Conservation (phyloP, 2,329 filamentous ascomycete species). For the Dactylellina haptotyla region DNA sequence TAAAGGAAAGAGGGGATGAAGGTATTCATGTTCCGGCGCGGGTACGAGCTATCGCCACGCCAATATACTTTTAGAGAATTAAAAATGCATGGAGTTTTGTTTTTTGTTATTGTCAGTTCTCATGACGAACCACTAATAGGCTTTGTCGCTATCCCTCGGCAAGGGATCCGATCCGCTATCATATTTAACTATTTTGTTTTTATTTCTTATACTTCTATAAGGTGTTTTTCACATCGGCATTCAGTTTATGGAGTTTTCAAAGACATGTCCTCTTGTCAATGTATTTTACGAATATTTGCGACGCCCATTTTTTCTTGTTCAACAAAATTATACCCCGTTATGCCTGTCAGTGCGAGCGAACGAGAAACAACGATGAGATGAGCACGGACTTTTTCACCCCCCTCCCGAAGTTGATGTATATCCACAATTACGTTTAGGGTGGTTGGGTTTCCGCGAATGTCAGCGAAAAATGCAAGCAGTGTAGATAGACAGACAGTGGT, state of each 20-base stretch:
- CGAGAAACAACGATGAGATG: not conserved
- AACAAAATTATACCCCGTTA: constrained; percentile 35
- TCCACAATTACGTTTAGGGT: not conserved
- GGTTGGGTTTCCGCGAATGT: not conserved
- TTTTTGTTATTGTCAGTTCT: constrained; percentile 2
- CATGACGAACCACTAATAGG: constrained; percentile 3
- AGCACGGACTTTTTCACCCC: not conserved
- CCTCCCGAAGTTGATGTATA: no score
- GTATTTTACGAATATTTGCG: constrained; percentile 22
- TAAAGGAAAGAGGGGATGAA: constrained; percentile 30
- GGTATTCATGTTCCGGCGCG: constrained; percentile 37
- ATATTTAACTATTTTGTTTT: constrained; percentile 26
- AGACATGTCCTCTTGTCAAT: no score
- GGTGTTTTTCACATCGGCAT: constrained; percentile 3
- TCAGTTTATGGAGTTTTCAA: no score
- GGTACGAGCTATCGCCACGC: constrained; percentile 41
- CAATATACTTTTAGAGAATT: constrained; percentile 26
- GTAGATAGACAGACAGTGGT: not conserved
- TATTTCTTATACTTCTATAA: no score
- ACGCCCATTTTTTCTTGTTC: not conserved
- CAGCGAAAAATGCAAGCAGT: not conserved
- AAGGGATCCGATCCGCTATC: not conserved
- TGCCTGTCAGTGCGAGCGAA: not conserved
- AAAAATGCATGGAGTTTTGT: not conserved
- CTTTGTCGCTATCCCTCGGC: constrained; percentile 9